A percentile compares a stretch with the other conserved stretches of the same genome.
phyloP scores from a whole-genome alignment of 495 filamentous ascomycete species.

The Thermothielavioides terrestris region DNA sequence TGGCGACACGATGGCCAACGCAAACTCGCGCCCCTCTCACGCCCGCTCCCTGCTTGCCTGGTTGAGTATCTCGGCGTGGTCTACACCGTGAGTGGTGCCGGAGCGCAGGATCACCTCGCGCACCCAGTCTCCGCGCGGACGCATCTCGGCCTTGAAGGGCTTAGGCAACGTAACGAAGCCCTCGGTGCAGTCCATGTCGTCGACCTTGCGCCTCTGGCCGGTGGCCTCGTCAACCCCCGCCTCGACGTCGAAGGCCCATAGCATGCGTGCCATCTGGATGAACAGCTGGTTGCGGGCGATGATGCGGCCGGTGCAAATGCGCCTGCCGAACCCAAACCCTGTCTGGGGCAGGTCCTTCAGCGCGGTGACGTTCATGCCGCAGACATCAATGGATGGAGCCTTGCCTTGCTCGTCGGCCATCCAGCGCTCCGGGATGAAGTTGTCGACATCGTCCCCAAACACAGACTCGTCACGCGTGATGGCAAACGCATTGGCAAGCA shows the following conservation, averaged over 20 bases:
- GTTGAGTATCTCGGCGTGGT: neutral
- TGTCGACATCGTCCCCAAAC: conserved; percentile 43
- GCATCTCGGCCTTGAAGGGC: conserved; percentile 26
- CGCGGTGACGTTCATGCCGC: too few species aligned
- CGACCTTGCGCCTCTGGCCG: conserved; percentile 37
- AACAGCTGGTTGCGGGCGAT: conserved; percentile 39
- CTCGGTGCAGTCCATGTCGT: conserved; percentile 28
- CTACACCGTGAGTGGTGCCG: neutral
- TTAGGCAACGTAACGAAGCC: conserved; percentile 40
- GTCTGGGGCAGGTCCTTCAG: conserved; percentile 15
- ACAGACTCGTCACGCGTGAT: conserved; percentile 48
- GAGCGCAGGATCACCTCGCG: neutral
- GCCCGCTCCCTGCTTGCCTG: neutral
- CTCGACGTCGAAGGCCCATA: conserved; percentile 41
- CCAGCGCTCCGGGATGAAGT: conserved; percentile 39
- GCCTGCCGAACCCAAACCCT: conserved; percentile 45
- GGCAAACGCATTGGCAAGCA: conserved; percentile 26
- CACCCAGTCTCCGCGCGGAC: neutral
- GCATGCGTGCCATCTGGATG: conserved; percentile 37
- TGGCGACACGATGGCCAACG: too few species aligned
- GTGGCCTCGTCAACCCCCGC: conserved; percentile 31
- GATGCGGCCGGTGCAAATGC: conserved; percentile 45
- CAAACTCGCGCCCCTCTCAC: too few species aligned
- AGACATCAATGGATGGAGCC: neutral
- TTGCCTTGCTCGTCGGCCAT: conserved; percentile 4